Base-by-base conservation (phyloP, 2,329 filamentous ascomycete genomes). In the Myriosclerotinia curreyana region DNA sequence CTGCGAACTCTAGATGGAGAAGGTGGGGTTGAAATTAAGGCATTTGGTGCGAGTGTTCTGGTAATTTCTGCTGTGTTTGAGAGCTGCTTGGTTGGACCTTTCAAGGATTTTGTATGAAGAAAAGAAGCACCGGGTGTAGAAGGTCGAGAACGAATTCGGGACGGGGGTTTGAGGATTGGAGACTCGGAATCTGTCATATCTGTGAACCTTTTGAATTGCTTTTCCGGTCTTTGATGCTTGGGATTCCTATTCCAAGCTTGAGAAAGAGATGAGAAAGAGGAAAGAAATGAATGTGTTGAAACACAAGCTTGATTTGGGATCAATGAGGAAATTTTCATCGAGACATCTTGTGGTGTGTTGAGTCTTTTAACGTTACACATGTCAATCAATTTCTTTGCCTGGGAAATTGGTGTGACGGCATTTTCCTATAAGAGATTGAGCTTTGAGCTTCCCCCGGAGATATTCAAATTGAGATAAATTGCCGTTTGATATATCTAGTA, bases 61-160 rank as follows among this genome's bases (percentile, higher is more conserved):
- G 22, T n/a, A 1, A 17, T 25, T 11, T 44, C 42, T 28, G 31
- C 6, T 34, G 28, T 25, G 14, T 46, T 14, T 2, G 38, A 25
- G 11, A 17, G 25, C 6, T 54, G 15, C n/a, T 28, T 62, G n/a
- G 34, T 55, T 17, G 50, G 14, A n/a, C 38, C 9, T 20, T n/a
- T 44, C 17, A 38, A 25, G 6, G 38, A 55, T 48, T 40, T 20
- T 14, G 51, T 49, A 20, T 62, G 25, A n/a, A 55, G 28, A 20
- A 62, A 62, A 4, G 40, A 56, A 28, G 22, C 40, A n/a, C 60
- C 51, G 6, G 51, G 51, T 14, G 60, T 62, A 9, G 60, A 62
- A 1, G 60, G 50, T n/a, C 60, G 60, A 25, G 50, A 31, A 48
- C 9, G 11, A 44, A 8, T 6, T 17, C 40, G 28, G 9, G 40